Evolutionary conservation across 164 flowering plant genomes (phyloP).

Genomic region (Annona cherimola): DNA sequence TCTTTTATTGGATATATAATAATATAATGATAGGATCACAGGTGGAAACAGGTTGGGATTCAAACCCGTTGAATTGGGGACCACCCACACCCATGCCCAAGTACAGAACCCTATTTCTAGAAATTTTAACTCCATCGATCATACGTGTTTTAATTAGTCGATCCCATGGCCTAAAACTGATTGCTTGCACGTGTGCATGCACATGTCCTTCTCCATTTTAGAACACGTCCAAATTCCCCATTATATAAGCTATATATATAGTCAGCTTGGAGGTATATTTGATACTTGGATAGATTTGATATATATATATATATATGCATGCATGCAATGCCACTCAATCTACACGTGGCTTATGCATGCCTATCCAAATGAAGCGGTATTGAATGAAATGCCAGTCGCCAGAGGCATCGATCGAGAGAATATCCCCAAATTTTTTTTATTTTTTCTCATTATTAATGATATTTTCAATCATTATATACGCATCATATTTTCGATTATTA

Average conservation of each 20-base stretch:
- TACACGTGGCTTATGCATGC: not conserved
- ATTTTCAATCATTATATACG: no score
- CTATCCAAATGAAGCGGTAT: not conserved
- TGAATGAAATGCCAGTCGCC: no score
- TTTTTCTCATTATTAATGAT: no score
- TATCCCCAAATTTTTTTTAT: no score
- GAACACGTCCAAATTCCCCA: not conserved
- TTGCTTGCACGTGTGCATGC: not conserved
- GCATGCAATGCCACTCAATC: not conserved
- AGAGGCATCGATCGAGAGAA: no score
- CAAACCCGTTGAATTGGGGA: slow-evolving; percentile 7
- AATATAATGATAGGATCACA: not conserved
- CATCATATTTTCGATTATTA: no score
- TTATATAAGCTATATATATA: not conserved
- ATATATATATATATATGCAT: no score
- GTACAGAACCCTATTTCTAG: slow-evolving; percentile 8
- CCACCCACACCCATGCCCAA: not conserved
- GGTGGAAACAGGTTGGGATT: slow-evolving; percentile 8
- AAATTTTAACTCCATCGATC: not conserved
- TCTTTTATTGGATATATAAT: not conserved
- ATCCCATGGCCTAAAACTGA: slow-evolving; percentile 10
- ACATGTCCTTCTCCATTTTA: not conserved
- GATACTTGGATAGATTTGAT: not conserved
- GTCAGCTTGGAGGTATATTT: not conserved
- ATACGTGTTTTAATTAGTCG: slow-evolving; percentile 1